Conservation (phyloP, 1,284 basidiomycete species). For the Pascua guehoae region DNA sequence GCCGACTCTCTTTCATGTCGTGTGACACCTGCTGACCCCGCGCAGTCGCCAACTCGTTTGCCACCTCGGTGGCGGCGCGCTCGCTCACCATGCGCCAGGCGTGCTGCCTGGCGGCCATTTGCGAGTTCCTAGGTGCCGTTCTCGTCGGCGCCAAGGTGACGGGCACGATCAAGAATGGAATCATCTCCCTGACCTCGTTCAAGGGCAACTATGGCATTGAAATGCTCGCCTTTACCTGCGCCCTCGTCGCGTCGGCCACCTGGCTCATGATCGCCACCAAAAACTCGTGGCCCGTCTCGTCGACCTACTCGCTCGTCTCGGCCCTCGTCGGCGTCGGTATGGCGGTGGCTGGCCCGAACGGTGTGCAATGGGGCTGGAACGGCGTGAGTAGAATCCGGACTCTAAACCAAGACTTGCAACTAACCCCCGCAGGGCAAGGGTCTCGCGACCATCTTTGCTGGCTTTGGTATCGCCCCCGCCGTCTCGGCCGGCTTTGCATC, state of each 20-base stretch:
- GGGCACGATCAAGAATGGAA: slow-evolving; percentile 54
- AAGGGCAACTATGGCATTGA: slow-evolving; percentile 50
- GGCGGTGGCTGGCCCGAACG: slow-evolving; percentile 48
- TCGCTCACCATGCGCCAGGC: slow-evolving; percentile 53
- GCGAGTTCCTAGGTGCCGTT: slow-evolving; percentile 52
- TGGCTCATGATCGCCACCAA: slow-evolving; percentile 52
- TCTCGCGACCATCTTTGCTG: slow-evolving; percentile 50
- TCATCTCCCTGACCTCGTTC: slow-evolving; percentile 47
- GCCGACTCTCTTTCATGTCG: too few relatives aligned
- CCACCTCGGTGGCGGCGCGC: slow-evolving; percentile 52
- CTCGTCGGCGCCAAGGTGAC: slow-evolving; percentile 50
- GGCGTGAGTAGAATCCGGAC: not conserved
- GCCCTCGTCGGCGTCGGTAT: slow-evolving; percentile 54
- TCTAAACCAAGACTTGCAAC: not conserved
- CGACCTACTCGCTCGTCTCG: slow-evolving; percentile 52
- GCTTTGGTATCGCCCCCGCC: slow-evolving; percentile 47
- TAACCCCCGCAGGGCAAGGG: slow-evolving; percentile 42
- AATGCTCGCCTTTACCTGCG: slow-evolving; percentile 52
- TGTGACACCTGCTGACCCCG: not conserved
- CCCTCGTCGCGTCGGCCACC: slow-evolving; percentile 44
- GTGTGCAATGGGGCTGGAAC: slow-evolving; percentile 55
- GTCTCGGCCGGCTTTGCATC: slow-evolving; percentile 51
- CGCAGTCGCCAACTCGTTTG: slow-evolving; percentile 47
- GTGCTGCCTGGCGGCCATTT: slow-evolving; percentile 46
- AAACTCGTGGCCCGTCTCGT: slow-evolving; percentile 51